These are phyloP conservation scores for Thyridium curvatum DNA, from an alignment of 2,329 filamentous ascomycete species.

Conservation along the genomic window DNA sequence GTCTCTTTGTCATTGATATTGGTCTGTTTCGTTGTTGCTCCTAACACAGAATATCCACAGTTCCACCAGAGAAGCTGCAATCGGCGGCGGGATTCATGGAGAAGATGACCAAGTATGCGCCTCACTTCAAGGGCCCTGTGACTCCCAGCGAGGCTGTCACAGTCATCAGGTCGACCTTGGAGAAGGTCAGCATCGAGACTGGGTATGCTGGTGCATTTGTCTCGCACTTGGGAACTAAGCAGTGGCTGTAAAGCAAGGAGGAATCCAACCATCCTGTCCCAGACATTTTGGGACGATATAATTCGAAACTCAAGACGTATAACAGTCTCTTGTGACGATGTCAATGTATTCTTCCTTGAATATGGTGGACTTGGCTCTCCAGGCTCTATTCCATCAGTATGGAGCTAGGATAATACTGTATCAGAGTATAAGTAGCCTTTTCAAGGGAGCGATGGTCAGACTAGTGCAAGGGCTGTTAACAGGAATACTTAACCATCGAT, in stretches of 20 bases:
- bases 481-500: too few relatives aligned
- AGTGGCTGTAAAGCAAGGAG: slow-evolving; percentile 35
- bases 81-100: slow-evolving; percentile 14
- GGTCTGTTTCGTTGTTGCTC: background rate
- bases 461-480: too few relatives aligned
- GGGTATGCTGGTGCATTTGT: slow-evolving; percentile 44
- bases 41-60: slow-evolving; percentile 2
- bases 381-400: too few relatives aligned
- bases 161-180: slow-evolving; percentile 14
- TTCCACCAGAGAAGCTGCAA: slow-evolving; percentile 18
- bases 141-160: slow-evolving; percentile 24
- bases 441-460: too few relatives aligned
- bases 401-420: too few relatives aligned
- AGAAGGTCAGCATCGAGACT: slow-evolving; percentile 32
- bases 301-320: too few relatives aligned
- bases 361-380: too few relatives aligned
- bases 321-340: too few relatives aligned
- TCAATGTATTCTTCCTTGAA: too few relatives aligned
- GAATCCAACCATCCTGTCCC: too few relatives aligned
- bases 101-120: slow-evolving; percentile 28
- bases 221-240: slow-evolving; percentile 46
- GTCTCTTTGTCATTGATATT: background rate
- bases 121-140: slow-evolving; percentile 27
- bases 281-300: too few relatives aligned
- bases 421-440: too few relatives aligned